Evolutionary conservation across 306 rosid genomes (phyloP), one percentile per base, ranked within the genome.

Genomic region (Styphnolobium japonicum): DNA sequence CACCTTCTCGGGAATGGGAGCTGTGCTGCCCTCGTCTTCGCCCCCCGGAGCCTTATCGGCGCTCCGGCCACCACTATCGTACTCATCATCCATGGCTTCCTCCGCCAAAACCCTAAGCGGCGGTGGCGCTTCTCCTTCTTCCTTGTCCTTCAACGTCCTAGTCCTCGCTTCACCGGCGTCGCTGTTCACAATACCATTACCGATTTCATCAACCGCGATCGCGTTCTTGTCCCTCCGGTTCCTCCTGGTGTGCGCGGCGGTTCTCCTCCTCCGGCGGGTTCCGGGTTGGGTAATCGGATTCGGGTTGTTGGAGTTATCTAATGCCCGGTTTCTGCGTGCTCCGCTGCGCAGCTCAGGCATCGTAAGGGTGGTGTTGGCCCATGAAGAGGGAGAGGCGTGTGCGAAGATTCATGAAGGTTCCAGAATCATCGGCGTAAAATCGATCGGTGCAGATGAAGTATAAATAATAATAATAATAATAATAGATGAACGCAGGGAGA

Each of bases 1-100:
- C 27, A 94, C 98, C 98, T 90, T 94, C 80, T 94, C 98, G 7
- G 98, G 98, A 57, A 94, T 64, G 23, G 97, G 98, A 85, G 96
- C 76, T 0, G 89, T 49, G 76, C 77, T 67, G 39, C 89, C 92
- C 37, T 90, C 98, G 3, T 92, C 98, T 34, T 90, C 97, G 14
- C 94, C 89, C 4, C 8, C 92, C 0, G 85, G 88, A 33, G 78
- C 94, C 86, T 90, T 94, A 52, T 87, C 96, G 7, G 84, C 92
- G 53, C 91, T 94, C 46, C 86, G 87, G 36, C 93, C 98, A 33
- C 96, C 97, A 37, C 97, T 90, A 69, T 89, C 94, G 43, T 61
- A 80, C 75, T 86, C 97, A 76, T 94, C 97, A 76, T 94, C 97
- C 98, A 94, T 94, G 10, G 60, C 87, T 79, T 74, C 80, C 66